These are phyloP conservation scores for Alternaria sp. DNA, from an alignment of 2,329 filamentous ascomycete genomes.

Conservation along the genomic window DNA sequence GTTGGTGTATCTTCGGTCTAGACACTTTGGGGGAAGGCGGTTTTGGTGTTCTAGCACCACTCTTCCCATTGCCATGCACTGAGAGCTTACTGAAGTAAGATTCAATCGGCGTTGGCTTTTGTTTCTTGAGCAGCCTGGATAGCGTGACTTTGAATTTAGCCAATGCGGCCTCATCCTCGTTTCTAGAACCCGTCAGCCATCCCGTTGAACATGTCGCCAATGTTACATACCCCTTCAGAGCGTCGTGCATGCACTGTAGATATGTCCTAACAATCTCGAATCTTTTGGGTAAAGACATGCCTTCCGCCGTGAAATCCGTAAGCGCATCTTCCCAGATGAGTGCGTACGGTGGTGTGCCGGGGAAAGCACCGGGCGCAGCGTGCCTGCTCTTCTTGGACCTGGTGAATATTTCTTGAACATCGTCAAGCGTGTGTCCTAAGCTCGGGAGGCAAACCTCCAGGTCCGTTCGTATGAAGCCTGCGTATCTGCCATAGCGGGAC, in stretches of 20 bases:
- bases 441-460: constrained; percentile 57
- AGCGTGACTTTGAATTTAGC: constrained; percentile 34
- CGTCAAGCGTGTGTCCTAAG: constrained; percentile 58
- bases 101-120: constrained; percentile 43
- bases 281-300: constrained; percentile 54
- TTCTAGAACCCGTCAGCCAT: constrained; percentile 29
- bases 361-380: constrained; percentile 42
- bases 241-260: constrained; percentile 52
- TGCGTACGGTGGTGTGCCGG: constrained; percentile 52
- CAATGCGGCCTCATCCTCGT: constrained; percentile 40
- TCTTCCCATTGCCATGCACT: constrained; percentile 24
- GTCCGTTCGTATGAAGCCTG: constrained; percentile 53
- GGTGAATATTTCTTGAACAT: constrained; percentile 53
- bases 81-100: constrained; percentile 42
- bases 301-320: constrained; percentile 54
- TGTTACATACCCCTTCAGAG: constrained; percentile 54
- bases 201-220: background rate
- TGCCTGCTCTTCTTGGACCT: constrained; percentile 40
- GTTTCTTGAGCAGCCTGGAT: constrained; percentile 43
- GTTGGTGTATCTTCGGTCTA: constrained; percentile 38
- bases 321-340: constrained; percentile 60
- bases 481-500: constrained; percentile 45
- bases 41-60: constrained; percentile 36
- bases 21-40: constrained; percentile 32
- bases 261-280: constrained; percentile 60